These are phyloP conservation scores for Globisporangium splendens DNA, from an alignment of 352 stramenopile genomes.

Conservation along the genomic window DNA sequence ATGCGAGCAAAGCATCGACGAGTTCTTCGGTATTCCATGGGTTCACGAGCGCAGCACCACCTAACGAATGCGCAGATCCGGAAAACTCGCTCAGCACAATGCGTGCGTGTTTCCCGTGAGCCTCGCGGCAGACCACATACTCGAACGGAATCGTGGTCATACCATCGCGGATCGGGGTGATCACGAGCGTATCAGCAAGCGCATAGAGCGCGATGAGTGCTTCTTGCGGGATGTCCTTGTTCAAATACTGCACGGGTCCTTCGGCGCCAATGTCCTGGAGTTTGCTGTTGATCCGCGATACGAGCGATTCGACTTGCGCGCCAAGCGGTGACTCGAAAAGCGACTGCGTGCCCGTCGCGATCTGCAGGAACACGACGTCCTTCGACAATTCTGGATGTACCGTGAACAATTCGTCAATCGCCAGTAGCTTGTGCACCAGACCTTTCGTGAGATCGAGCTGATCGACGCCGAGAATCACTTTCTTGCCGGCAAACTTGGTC, in stretches of 20 bases:
- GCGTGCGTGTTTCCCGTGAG: conserved; percentile 56
- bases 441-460: conserved; percentile 87
- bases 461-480: conserved; percentile 84
- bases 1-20: conserved; percentile 42
- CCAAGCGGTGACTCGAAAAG: conserved; percentile 66
- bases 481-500: conserved; percentile 75
- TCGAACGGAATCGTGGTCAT: conserved; percentile 92
- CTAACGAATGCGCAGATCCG: conserved; percentile 83
- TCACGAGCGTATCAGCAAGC: conserved; percentile 76
- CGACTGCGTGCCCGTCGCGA: conserved; percentile 60
- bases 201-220: conserved; percentile 88
- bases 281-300: conserved; percentile 91
- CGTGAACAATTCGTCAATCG: conserved; percentile 86
- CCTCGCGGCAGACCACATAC: conserved; percentile 87
- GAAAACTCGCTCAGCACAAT: conserved; percentile 92
- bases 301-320: conserved; percentile 85
- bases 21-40: conserved; percentile 85
- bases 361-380: conserved; percentile 94
- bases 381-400: conserved; percentile 87
- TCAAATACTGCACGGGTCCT: conserved; percentile 89
- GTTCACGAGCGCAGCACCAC: conserved; percentile 82
- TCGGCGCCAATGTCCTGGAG: conserved; percentile 86
- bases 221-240: conserved; percentile 84
- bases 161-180: conserved; percentile 85
- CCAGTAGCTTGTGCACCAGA: conserved; percentile 88